phyloP scores from a whole-genome alignment of 768 basidiomycete genomes.

The Trametes punicea region DNA sequence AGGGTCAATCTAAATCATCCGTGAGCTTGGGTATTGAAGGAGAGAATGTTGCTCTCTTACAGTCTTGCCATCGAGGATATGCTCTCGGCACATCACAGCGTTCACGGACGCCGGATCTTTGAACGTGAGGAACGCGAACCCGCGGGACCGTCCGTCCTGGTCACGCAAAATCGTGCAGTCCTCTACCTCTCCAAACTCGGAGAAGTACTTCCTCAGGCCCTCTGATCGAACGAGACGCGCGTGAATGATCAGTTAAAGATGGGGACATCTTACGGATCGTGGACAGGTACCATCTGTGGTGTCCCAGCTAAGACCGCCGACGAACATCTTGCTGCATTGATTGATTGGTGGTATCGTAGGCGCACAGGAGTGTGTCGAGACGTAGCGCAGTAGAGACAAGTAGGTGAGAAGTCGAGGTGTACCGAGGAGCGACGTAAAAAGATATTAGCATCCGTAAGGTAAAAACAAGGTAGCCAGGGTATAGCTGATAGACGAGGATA shows the following conservation, averaged over 20 bases:
- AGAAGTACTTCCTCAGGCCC: slow-evolving; percentile 77
- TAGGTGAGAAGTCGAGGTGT: slow-evolving; percentile 19
- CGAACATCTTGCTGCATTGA: slow-evolving; percentile 92
- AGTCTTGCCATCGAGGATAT: slow-evolving; percentile 92
- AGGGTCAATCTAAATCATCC: slow-evolving; percentile 78
- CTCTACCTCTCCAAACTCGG: slow-evolving; percentile 93
- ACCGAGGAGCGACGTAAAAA: slow-evolving; percentile 16
- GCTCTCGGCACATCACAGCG: slow-evolving; percentile 90
- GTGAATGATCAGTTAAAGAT: slow-evolving; percentile 31
- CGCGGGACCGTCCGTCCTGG: slow-evolving; percentile 85
- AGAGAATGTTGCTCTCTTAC: slow-evolving; percentile 44
- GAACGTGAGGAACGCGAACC: slow-evolving; percentile 97
- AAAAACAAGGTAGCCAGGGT: slow-evolving; percentile 7
- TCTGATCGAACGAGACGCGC: slow-evolving; percentile 40
- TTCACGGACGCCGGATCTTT: slow-evolving; percentile 88
- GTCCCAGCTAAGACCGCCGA: slow-evolving; percentile 98
- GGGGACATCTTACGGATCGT: slow-evolving; percentile 35
- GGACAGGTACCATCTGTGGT: slow-evolving; percentile 87
- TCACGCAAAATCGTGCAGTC: slow-evolving; percentile 99
- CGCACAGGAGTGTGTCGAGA: slow-evolving; percentile 5
- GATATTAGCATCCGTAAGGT: slow-evolving; percentile 24
- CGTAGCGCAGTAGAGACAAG: slow-evolving; percentile 20
- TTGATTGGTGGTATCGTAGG: slow-evolving; percentile 10
- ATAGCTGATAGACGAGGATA: slow-evolving; percentile 2
- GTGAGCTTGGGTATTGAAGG: background rate